Percentiles rank a stretch among this genome's conserved stretches.
Evolutionary conservation across 75 land plant genomes (phyloP).

Genomic region (Sequoia sempervirens): DNA sequence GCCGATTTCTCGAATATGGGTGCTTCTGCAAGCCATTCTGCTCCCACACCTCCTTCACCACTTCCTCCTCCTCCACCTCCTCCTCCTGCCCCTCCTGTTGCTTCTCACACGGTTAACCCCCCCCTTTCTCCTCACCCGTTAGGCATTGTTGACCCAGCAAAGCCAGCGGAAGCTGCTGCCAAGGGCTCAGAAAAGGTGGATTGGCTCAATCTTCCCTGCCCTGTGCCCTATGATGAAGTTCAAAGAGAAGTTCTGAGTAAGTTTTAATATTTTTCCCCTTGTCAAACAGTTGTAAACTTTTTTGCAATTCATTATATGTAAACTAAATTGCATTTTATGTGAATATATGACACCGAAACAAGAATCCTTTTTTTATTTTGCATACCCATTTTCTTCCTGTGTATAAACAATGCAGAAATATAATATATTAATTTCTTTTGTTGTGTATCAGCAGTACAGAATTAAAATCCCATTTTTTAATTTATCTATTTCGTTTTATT

Average conservation of each 20-base stretch:
- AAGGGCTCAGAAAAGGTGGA: conserved; percentile 48
- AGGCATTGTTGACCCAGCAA: conserved; percentile 12
- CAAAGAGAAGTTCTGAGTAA: conserved; percentile 84
- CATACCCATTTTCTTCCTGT: not conserved
- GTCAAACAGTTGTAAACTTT: not conserved
- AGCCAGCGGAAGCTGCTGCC: conserved; percentile 1
- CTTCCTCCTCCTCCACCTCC: conserved; percentile 6
- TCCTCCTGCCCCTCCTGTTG: conserved; percentile 15
- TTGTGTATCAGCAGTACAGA: not conserved
- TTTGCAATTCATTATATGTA: not conserved
- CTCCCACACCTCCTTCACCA: conserved; percentile 14
- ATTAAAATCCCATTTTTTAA: not conserved
- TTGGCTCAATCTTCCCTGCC: conserved; percentile 86
- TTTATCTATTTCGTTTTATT: not conserved
- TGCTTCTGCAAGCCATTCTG: conserved; percentile 20
- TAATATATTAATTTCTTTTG: not conserved
- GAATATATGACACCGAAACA: not conserved
- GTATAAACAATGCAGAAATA: not conserved
- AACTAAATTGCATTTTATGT: not conserved
- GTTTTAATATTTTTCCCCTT: conserved; percentile 1
- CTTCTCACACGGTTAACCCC: not conserved
- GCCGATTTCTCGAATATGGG: conserved; percentile 16
- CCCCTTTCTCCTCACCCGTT: conserved; percentile 12
- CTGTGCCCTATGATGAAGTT: conserved; percentile 91
- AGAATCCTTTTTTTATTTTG: not conserved